Base-by-base conservation (phyloP, 306 rosid genomes). In the Citrullus mucosospermus region DNA sequence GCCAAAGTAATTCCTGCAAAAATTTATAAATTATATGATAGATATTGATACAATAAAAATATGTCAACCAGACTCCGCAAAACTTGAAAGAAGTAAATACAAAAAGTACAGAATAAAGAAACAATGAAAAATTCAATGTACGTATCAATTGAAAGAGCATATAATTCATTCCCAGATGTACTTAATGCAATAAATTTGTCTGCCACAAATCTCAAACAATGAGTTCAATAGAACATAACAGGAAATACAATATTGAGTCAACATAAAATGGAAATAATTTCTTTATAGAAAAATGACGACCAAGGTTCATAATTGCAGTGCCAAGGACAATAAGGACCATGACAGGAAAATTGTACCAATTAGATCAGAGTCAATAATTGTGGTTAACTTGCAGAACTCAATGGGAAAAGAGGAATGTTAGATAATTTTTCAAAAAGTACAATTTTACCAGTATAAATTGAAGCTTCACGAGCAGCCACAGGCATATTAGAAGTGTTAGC, bases 391-490 rank as follows among this genome's bases (percentile, higher is more conserved):
- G 51, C 78, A 75, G 16, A 17, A 5, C 13, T 56, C 32, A 36
- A 56, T 36, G 54, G 20, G 38, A 76, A 76, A 76, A 20, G 55
- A 76, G 50, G 8, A 20, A 75, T 32, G 28, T 32, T 72, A 28
- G 50, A 30, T 34, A 65, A 5, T 20, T 59, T 71, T 28, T 25
- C 13, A 43, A 39, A 55, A 66, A 38, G 59, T 43, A 72, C 46
- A 34, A 63, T 57, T 78, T 87, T 81, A 96, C 99, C 99, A 60
- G 99, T 96, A 86, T 96, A 96, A 80, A 96, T 96, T 82, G 99
- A 96, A 88, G 99, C 99, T 86, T 96, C 99, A 84, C 99, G 99
- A 85, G 99, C 99, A 84, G 99, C 99, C 89, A 96, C 98, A 56
- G 97, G 99, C 99, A 96, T 96, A 84, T 96, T 96, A 76, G 99